These are phyloP conservation scores for Phoenix roebelenii DNA, from an alignment of 176 grass and related monocot species.

Conservation along the genomic window DNA sequence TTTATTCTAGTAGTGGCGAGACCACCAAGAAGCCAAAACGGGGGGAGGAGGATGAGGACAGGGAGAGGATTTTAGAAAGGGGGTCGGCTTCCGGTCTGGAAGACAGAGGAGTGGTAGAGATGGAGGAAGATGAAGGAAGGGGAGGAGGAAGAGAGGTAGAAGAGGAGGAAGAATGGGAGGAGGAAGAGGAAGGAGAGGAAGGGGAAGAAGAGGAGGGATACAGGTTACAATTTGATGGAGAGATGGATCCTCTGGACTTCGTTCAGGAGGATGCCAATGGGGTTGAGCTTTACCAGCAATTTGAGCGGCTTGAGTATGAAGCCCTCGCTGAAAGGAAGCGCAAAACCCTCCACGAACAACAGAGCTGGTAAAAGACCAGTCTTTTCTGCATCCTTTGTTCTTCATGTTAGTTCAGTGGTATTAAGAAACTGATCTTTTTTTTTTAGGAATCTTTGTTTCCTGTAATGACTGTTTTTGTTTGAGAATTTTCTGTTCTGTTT, in stretches of 20 bases:
- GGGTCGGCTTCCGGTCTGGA: neutral
- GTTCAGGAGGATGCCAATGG: constrained; percentile 20
- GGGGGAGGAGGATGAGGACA: no score
- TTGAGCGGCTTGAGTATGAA: constrained; percentile 52
- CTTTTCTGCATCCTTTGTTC: neutral
- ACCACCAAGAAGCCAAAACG: no score
- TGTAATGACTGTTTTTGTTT: neutral
- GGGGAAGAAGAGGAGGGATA: constrained; percentile 28
- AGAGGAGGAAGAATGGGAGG: constrained; percentile 13
- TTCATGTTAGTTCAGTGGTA: no score
- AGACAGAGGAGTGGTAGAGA: neutral
- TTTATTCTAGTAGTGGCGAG: no score
- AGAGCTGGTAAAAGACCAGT: neutral
- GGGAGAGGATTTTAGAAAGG: no score
- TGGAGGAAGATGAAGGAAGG: constrained; percentile 2
- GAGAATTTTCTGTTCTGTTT: no score
- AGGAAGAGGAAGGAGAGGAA: constrained; percentile 19
- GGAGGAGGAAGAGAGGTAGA: neutral
- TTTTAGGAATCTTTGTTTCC: neutral
- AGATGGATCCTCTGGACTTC: constrained; percentile 28
- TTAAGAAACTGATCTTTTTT: neutral
- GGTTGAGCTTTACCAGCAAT: constrained; percentile 34
- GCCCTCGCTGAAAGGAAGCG: constrained; percentile 54
- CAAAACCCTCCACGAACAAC: constrained; percentile 45
- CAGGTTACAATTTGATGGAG: constrained; percentile 21